A percentile compares a stretch with the other conserved stretches of the same genome.
These are phyloP conservation scores for Amborella trichopoda DNA, from an alignment of 164 flowering plant species.

Conservation along the genomic window DNA sequence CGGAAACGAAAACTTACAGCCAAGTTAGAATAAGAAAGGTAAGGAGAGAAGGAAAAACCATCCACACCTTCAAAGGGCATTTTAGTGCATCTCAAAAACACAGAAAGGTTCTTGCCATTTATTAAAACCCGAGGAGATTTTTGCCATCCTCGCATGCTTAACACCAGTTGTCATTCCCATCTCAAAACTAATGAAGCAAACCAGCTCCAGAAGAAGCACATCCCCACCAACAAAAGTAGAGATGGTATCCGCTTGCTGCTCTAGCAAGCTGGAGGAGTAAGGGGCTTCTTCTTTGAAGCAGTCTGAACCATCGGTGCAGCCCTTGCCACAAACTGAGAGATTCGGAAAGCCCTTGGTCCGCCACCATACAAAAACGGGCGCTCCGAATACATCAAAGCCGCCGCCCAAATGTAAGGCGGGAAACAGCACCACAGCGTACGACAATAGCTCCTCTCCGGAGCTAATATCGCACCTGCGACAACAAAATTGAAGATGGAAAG, in stretches of 20 bases:
- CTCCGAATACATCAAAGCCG: conserved; percentile 5
- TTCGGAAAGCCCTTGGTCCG: conserved; percentile 2
- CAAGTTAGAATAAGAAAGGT: no score
- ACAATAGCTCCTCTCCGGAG: conserved; percentile 99
- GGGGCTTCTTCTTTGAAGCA: conserved; percentile 34
- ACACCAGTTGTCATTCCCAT: no score
- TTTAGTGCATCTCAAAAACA: no score
- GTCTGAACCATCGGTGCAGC: neutral
- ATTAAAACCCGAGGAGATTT: no score
- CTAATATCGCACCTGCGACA: conserved; percentile 99
- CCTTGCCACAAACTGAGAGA: conserved; percentile 1
- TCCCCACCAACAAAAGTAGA: no score
- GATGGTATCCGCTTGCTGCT: conserved; percentile 63
- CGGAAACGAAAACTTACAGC: no score
- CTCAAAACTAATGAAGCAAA: no score
- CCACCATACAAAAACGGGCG: neutral
- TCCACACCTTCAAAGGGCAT: no score
- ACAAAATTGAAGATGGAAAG: conserved; percentile 43
- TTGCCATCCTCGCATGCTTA: no score
- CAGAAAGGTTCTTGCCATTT: no score
- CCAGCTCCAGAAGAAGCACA: conserved; percentile 66
- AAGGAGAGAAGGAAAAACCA: no score
- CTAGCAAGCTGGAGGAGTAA: conserved; percentile 73
- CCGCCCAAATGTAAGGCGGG: conserved; percentile 41
- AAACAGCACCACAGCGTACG: conserved; percentile 70